These are phyloP conservation scores for Aspergillus mulundensis DNA, from an alignment of 495 filamentous ascomycete species.

Conservation along the genomic window DNA sequence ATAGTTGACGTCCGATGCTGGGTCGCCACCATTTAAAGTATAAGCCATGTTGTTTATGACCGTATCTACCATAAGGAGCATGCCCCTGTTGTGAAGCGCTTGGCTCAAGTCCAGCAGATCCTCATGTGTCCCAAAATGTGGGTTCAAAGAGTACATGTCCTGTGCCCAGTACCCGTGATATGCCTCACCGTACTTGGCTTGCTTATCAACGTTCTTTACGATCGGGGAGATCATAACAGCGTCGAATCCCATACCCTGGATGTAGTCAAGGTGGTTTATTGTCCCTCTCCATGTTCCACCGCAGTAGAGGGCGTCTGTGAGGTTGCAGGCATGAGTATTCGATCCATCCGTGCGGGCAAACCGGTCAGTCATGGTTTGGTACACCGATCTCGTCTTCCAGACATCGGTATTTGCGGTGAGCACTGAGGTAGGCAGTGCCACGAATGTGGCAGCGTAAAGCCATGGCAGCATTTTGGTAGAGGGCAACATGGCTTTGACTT, in stretches of 20 bases:
- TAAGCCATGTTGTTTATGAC: constrained; percentile 73
- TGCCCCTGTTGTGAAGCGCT: constrained; percentile 57
- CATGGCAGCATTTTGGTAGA: background rate
- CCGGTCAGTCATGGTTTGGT: constrained; percentile 73
- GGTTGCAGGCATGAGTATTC: constrained; percentile 43
- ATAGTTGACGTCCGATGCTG: constrained; percentile 58
- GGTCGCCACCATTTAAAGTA: constrained; percentile 44
- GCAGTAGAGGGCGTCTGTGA: constrained; percentile 55
- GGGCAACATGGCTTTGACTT: background rate
- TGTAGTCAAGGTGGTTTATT: constrained; percentile 52
- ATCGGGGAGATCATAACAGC: constrained; percentile 82
- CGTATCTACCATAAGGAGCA: constrained; percentile 74
- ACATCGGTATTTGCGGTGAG: constrained; percentile 26
- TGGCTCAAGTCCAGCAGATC: constrained; percentile 61
- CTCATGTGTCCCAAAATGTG: constrained; percentile 59
- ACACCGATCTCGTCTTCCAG: constrained; percentile 64
- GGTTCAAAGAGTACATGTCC: constrained; percentile 62
- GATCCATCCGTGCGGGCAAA: constrained; percentile 67
- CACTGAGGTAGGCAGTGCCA: background rate
- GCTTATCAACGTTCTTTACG: constrained; percentile 54
- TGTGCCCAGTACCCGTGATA: constrained; percentile 77
- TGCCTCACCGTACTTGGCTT: constrained; percentile 47
- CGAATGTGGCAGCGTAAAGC: constrained; percentile 5
- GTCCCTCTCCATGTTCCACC: constrained; percentile 74
- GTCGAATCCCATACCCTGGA: constrained; percentile 76